phyloP scores from a whole-genome alignment of 805 yeast genomes.

The Ogataea haglerorum region DNA sequence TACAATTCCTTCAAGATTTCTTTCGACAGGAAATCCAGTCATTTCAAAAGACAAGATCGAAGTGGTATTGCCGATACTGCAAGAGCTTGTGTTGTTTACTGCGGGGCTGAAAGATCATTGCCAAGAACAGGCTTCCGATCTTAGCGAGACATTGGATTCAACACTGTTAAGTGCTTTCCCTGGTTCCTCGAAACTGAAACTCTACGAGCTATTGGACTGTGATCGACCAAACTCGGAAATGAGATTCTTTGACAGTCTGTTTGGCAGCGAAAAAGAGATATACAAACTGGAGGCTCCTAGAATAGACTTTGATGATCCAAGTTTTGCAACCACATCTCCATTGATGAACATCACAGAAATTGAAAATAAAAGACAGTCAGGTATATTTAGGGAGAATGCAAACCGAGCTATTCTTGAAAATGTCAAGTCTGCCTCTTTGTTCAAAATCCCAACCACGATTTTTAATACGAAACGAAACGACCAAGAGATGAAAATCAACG shows the following conservation, averaged over 20 bases:
- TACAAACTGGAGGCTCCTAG: constrained; percentile 3
- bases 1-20: constrained; percentile 56
- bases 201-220: constrained; percentile 26
- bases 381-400: constrained; percentile 2
- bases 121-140: constrained; percentile 23
- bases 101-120: constrained; percentile 14
- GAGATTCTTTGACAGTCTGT: constrained; percentile 28
- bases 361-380: constrained; percentile 10
- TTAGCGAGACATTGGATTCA: constrained; percentile 21
- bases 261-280: constrained; percentile 14
- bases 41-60: constrained; percentile 23
- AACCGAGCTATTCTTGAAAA: constrained; percentile 14
- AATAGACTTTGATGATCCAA: constrained; percentile 38
- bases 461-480: constrained; percentile 36
- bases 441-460: constrained; percentile 35
- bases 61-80: constrained; percentile 30
- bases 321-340: constrained; percentile 34
- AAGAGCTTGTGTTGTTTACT: constrained; percentile 29
- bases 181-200: constrained; percentile 23
- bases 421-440: constrained; percentile 25
- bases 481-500: constrained; percentile 43
- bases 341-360: constrained; percentile 21
- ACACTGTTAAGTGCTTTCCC: constrained; percentile 25
- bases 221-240: constrained; percentile 7
- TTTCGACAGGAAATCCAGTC: constrained; percentile 34